Evolutionary conservation across 1,284 basidiomycete species (phyloP).

Genomic region (Boletellus deceptivus): DNA sequence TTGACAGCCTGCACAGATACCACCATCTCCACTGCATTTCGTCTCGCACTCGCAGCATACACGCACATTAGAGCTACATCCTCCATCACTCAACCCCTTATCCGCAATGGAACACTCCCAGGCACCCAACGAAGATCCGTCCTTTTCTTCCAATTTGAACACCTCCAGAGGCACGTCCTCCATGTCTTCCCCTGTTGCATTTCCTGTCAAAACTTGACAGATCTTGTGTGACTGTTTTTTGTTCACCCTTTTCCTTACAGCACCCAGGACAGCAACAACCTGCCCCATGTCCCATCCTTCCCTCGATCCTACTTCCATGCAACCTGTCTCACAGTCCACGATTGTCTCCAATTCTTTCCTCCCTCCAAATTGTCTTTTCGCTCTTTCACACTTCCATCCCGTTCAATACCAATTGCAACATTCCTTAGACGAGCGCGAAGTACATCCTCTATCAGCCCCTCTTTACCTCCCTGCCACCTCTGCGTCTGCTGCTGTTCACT

Average conservation of each 20-base stretch:
- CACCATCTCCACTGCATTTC: background rate
- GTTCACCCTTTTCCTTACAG: conserved; percentile 10
- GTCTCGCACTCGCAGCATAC: too few relatives aligned
- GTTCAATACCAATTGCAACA: background rate
- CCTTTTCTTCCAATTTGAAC: conserved; percentile 7
- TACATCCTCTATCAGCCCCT: too few relatives aligned
- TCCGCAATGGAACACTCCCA: conserved; percentile 27
- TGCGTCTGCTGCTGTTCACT: too few relatives aligned
- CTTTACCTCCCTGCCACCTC: too few relatives aligned
- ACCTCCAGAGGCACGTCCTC: conserved; percentile 29
- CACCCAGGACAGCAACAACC: background rate
- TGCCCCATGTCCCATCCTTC: background rate
- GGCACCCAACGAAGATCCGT: conserved; percentile 14
- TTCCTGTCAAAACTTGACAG: conserved; percentile 10
- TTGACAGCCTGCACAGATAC: background rate
- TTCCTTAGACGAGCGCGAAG: background rate
- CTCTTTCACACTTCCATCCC: conserved; percentile 1
- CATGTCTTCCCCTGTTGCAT: conserved; percentile 1
- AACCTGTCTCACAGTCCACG: background rate
- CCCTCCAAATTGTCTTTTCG: conserved; percentile 3
- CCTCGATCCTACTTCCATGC: background rate
- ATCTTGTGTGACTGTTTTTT: conserved; percentile 16
- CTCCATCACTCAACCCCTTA: background rate
- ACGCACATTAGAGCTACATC: background rate
- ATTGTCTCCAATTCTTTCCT: background rate